Conservation (phyloP, 208 protist species). For the Trypanosoma lewisi region DNA sequence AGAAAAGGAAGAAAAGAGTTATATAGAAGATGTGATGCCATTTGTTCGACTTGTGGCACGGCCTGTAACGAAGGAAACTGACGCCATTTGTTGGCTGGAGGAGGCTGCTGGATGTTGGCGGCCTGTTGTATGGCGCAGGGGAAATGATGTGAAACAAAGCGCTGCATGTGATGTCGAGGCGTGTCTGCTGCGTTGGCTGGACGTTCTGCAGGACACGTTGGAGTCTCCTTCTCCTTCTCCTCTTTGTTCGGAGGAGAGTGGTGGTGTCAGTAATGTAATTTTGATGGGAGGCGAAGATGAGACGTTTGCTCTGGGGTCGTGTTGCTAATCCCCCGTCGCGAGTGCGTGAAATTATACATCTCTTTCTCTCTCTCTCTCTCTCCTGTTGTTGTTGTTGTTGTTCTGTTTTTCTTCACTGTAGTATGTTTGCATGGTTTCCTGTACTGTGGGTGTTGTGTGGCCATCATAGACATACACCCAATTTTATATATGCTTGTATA, state of each 20-base stretch:
- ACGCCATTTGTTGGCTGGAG: constrained; percentile 12
- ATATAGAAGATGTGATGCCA: not conserved
- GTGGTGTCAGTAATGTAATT: constrained; percentile 2
- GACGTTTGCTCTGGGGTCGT: constrained; percentile 7
- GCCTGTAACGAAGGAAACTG: not conserved
- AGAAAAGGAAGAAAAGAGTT: not conserved
- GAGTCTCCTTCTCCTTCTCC: not conserved
- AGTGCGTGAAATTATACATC: no score
- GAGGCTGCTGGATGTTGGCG: constrained; percentile 8
- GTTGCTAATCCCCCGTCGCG: not conserved
- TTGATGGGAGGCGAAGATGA: not conserved
- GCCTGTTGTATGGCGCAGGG: no score
- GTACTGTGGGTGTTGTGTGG: no score
- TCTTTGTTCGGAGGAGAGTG: not conserved
- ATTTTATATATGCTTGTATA: no score
- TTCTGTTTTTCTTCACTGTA: no score
- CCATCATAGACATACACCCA: no score
- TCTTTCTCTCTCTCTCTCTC: constrained; percentile 1
- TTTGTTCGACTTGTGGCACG: constrained; percentile 18
- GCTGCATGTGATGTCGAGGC: no score
- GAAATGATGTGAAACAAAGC: no score
- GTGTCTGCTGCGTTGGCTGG: not conserved
- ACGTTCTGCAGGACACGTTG: not conserved
- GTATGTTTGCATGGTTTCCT: no score
- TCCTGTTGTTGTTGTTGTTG: constrained; percentile 5